phyloP scores from a whole-genome alignment of 2,329 filamentous ascomycete species.

The Colletotrichum sp. region DNA sequence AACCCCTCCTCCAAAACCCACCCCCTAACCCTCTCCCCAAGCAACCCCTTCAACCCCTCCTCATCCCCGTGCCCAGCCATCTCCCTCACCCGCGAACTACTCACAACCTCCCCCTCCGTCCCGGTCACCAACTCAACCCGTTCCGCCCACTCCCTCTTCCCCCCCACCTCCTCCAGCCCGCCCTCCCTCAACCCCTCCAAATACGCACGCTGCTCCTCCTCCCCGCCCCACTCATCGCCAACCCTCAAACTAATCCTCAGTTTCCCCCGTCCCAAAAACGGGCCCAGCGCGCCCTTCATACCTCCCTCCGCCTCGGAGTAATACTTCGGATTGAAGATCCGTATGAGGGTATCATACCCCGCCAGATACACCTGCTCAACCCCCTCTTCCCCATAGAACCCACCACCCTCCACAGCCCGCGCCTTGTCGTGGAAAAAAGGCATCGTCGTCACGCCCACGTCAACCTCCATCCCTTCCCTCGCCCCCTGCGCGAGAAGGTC shows the following conservation, averaged over 20 bases:
- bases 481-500: constrained; percentile 45
- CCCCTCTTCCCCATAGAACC: constrained; percentile 39
- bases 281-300: constrained; percentile 61
- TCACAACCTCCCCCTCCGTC: constrained; percentile 45
- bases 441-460: constrained; percentile 73
- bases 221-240: constrained; percentile 64
- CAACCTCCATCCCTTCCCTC: constrained; percentile 42
- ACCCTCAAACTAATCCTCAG: constrained; percentile 70
- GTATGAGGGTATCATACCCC: constrained; percentile 78
- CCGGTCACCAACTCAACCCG: constrained; percentile 66
- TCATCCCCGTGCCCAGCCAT: constrained; percentile 54
- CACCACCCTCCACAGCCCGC: constrained; percentile 53
- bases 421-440: constrained; percentile 80
- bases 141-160: constrained; percentile 60
- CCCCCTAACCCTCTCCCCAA: constrained; percentile 58
- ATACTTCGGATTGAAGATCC: constrained; percentile 77
- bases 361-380: constrained; percentile 69
- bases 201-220: constrained; percentile 59
- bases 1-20: constrained; percentile 64
- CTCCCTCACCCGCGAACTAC: constrained; percentile 68
- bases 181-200: constrained; percentile 53
- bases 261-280: constrained; percentile 67
- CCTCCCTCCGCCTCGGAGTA: constrained; percentile 47
- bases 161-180: constrained; percentile 57
- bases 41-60: constrained; percentile 54